These are phyloP conservation scores for Linum usitatissimum DNA, from an alignment of 345 rosid genomes.

Conservation along the genomic window DNA sequence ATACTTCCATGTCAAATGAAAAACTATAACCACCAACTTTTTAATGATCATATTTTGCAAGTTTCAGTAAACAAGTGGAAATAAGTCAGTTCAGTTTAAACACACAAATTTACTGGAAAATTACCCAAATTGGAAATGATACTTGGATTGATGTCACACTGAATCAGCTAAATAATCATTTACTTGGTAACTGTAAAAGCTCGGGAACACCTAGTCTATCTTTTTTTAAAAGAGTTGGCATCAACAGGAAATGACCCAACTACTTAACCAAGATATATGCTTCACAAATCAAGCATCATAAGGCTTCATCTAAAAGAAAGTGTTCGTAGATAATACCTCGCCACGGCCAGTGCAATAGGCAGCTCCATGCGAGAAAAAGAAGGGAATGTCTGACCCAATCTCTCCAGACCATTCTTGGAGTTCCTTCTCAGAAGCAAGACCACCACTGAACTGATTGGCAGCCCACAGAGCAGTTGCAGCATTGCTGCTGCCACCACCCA, in stretches of 20 bases:
- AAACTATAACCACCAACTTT: too few species aligned
- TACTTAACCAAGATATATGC: neutral
- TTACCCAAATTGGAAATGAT: neutral
- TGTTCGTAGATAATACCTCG: conserved; percentile 47
- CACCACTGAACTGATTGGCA: conserved; percentile 77
- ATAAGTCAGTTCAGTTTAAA: neutral
- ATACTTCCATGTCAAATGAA: neutral
- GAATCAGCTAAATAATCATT: neutral
- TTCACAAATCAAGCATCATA: conserved; percentile 7
- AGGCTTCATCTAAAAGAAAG: conserved; percentile 2
- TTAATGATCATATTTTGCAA: too few species aligned
- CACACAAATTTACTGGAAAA: neutral
- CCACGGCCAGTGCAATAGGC: conserved; percentile 97
- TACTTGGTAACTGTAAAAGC: neutral
- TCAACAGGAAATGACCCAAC: neutral
- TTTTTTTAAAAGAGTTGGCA: neutral
- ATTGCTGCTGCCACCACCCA: conserved; percentile 97
- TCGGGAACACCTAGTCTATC: too few species aligned
- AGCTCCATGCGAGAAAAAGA: conserved; percentile 91
- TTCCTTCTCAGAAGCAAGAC: conserved; percentile 66
- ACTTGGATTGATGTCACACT: too few species aligned
- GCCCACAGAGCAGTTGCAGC: conserved; percentile 99
- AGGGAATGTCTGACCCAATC: conserved; percentile 95
- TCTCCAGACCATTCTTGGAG: conserved; percentile 96
- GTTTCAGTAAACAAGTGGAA: too few species aligned